Base-by-base conservation (phyloP, 306 rosid genomes). In the Neltuma alba region DNA sequence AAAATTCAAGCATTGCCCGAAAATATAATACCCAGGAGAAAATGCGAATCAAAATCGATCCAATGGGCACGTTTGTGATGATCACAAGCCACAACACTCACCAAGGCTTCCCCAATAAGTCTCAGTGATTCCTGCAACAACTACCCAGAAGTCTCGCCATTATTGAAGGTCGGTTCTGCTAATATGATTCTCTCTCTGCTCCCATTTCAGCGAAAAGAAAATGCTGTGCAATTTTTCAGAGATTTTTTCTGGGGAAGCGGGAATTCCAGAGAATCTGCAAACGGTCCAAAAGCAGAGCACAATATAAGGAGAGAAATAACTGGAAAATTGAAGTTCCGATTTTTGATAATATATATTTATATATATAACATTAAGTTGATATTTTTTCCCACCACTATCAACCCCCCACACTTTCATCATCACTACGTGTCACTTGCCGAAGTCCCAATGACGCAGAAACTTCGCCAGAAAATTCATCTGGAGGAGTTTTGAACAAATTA, bases 241-340 rank as follows among this genome's bases (percentile, higher is more conserved):
- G 76, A 69, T 67, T 62, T 72, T 85, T 76, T 68, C 23, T 50
- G 21, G 83, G 84, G 89, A 84, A 61, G 71, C 65, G 87, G 78
- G 83, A 84, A 82, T 88, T 87, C 88, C 74, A 70, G 86, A 88
- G 88, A 89, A 85, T 83, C 89, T 77, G 85, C 82, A 68, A 65
- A 61, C 73, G 68, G 82, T 82, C 31, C 63, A 57, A 21, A 54
- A 54, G 61, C 11, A 21, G 14, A 47, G 60, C 61, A 69, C 71
- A 58, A 74, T 10, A 28, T 65, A 13, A 10, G 18, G 18, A 48
- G 44, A 80, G 80, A 62, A 57, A 79, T 6, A 71, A 4, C 60
- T 2, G 6, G 28, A n/a, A 48, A 48, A 42, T 31, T 33, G 89
- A 84, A 63, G 68, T 55, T 86, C 75, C 81, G 82, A 81, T 88